Conservation (phyloP, 805 yeast species). For the Clavispora phyllophila region DNA sequence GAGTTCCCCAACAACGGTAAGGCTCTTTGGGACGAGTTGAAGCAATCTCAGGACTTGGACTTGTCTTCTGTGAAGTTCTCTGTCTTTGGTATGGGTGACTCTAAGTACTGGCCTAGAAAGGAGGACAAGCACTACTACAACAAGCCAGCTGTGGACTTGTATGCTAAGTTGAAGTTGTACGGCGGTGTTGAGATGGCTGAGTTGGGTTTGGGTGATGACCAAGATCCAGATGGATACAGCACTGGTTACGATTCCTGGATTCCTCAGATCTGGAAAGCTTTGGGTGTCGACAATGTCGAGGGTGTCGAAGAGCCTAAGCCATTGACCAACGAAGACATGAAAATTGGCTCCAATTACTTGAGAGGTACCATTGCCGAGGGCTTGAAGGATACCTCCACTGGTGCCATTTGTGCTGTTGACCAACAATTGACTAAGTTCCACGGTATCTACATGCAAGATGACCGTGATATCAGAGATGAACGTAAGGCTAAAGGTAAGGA, state of each 20-base stretch:
- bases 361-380: constrained; percentile 94
- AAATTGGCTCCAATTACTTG: constrained; percentile 75
- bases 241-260: constrained; percentile 93
- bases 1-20: constrained; percentile 83
- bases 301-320: constrained; percentile 88
- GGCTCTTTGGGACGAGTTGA: constrained; percentile 67
- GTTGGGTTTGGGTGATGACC: constrained; percentile 92
- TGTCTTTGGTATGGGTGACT: constrained; percentile 76
- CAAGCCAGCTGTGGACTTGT: constrained; percentile 79
- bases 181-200: constrained; percentile 73
- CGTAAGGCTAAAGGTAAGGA: constrained; percentile 89
- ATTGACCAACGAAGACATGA: constrained; percentile 93
- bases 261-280: constrained; percentile 74
- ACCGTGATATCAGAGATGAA: constrained; percentile 90
- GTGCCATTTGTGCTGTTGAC: constrained; percentile 85
- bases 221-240: constrained; percentile 91
- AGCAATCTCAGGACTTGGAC: constrained; percentile 58
- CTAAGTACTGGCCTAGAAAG: constrained; percentile 94
- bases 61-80: constrained; percentile 52
- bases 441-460: constrained; percentile 98
- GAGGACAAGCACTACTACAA: constrained; percentile 92
- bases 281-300: constrained; percentile 78
- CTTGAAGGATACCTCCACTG: constrained; percentile 73
- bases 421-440: constrained; percentile 96
- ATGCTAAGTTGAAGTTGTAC: constrained; percentile 55